Evolutionary conservation across 495 filamentous ascomycete genomes (phyloP).

Genomic region (Chaetomium fimeti): DNA sequence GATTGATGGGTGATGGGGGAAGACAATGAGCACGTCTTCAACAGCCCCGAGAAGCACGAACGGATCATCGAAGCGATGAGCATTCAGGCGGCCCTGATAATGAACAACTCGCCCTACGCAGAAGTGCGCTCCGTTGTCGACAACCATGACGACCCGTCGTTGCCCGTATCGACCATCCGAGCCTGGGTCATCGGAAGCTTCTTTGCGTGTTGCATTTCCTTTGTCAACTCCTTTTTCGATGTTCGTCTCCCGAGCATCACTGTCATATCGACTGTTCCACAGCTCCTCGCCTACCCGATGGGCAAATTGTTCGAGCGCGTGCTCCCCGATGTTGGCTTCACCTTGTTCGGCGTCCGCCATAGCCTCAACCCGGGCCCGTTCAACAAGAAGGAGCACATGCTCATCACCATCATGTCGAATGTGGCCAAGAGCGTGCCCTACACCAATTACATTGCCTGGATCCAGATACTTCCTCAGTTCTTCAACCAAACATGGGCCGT

Average conservation of each 20-base stretch:
- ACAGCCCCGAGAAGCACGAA: slow-evolving; percentile 40
- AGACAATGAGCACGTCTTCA: slow-evolving; percentile 41
- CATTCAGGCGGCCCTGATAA: slow-evolving; percentile 45
- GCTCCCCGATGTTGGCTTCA: slow-evolving; percentile 42
- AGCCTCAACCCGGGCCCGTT: slow-evolving; percentile 51
- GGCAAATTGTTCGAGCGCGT: slow-evolving; percentile 37
- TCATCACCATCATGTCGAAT: slow-evolving; percentile 51
- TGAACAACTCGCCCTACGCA: slow-evolving; percentile 47
- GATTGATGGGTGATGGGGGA: neutral
- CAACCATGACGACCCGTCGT: slow-evolving; percentile 44
- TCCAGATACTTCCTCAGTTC: slow-evolving; percentile 42
- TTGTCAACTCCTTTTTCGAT: slow-evolving; percentile 46
- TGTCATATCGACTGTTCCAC: slow-evolving; percentile 38
- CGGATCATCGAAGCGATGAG: slow-evolving; percentile 45
- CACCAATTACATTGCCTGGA: slow-evolving; percentile 49
- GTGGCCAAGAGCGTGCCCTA: slow-evolving; percentile 40
- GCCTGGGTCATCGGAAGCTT: slow-evolving; percentile 42
- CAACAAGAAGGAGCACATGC: slow-evolving; percentile 54
- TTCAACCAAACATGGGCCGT: slow-evolving; percentile 45
- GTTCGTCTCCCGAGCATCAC: slow-evolving; percentile 42
- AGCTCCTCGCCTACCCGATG: slow-evolving; percentile 44
- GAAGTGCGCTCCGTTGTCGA: slow-evolving; percentile 53
- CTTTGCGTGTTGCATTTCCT: slow-evolving; percentile 41
- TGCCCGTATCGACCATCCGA: slow-evolving; percentile 43
- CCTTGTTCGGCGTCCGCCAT: slow-evolving; percentile 39